These are phyloP conservation scores for Alternaria consortialis DNA, from an alignment of 2,329 filamentous ascomycete species.

Conservation along the genomic window DNA sequence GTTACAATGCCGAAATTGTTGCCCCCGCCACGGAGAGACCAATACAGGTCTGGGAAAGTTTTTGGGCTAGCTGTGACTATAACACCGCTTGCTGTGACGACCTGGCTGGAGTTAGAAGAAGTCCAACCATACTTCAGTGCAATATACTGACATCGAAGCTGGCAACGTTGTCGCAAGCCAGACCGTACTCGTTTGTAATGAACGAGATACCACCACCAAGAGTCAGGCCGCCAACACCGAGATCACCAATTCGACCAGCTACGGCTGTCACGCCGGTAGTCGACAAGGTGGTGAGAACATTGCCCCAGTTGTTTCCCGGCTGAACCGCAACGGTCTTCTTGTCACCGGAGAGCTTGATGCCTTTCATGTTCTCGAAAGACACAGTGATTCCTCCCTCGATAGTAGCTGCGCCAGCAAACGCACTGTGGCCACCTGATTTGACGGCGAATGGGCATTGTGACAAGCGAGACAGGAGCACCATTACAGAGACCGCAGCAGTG, in stretches of 20 bases:
- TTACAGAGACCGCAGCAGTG: conserved; percentile 19
- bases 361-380: conserved; percentile 47
- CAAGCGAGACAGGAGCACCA: conserved; percentile 22
- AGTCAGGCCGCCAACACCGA: conserved; percentile 46
- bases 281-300: conserved; percentile 38
- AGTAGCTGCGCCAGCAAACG: conserved; percentile 51
- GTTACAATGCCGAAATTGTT: conserved; percentile 38
- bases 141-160: conserved; percentile 21
- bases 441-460: conserved; percentile 51
- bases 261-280: conserved; percentile 29
- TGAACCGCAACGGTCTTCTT: conserved; percentile 38
- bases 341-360: conserved; percentile 34
- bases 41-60: conserved; percentile 35
- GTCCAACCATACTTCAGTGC: rapidly evolving
- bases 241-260: conserved; percentile 41
- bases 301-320: conserved; percentile 46
- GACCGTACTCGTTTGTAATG: conserved; percentile 26
- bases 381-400: conserved; percentile 56
- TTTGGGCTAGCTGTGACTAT: conserved; percentile 20
- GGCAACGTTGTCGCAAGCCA: conserved; percentile 30
- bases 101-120: conserved; percentile 3
- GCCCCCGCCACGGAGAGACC: conserved; percentile 41
- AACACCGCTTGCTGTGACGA: conserved; percentile 49
- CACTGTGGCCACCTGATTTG: conserved; percentile 55
- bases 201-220: conserved; percentile 39